These are phyloP conservation scores for Cymodocea nodosa DNA, from an alignment of 116 monocot genomes.

Conservation along the genomic window DNA sequence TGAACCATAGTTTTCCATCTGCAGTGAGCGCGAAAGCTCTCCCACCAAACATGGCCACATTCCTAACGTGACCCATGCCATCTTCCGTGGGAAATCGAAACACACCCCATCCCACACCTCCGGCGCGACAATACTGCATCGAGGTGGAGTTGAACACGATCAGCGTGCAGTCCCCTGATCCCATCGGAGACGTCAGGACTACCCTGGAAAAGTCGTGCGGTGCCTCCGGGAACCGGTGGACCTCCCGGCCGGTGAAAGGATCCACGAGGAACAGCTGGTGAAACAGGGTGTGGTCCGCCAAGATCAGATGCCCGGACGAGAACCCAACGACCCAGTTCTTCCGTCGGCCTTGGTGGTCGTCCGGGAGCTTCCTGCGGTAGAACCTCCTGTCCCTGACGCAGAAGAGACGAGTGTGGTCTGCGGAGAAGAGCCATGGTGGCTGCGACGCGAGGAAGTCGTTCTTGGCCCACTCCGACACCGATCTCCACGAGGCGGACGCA, in stretches of 20 bases:
- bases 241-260: conserved; percentile 7
- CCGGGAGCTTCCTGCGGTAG: not conserved
- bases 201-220: conserved; percentile 6
- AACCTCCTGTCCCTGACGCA: not conserved
- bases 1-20: not conserved
- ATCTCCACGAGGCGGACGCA: conserved; percentile 3
- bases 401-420: conserved; percentile 8
- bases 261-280: conserved; percentile 6
- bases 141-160: conserved; percentile 2
- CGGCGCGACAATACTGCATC: conserved; percentile 12
- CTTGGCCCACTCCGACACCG: not conserved
- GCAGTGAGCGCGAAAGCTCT: conserved; percentile 1
- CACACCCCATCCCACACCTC: conserved; percentile 7
- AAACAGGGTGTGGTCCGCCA: not conserved
- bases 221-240: conserved; percentile 1
- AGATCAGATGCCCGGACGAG: conserved; percentile 9
- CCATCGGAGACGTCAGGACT: not conserved
- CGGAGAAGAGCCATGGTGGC: conserved; percentile 11
- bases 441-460: conserved; percentile 4
- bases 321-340: conserved; percentile 10
- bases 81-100: conserved; percentile 3
- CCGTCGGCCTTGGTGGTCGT: not conserved
- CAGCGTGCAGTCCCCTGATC: not conserved
- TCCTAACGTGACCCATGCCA: conserved; percentile 1
- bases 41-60: conserved; percentile 2